A percentile compares a stretch with the other conserved stretches of the same genome.
These are phyloP conservation scores for Tolypocladium endophyticum DNA, from an alignment of 2,329 filamentous ascomycete species.

Conservation along the genomic window DNA sequence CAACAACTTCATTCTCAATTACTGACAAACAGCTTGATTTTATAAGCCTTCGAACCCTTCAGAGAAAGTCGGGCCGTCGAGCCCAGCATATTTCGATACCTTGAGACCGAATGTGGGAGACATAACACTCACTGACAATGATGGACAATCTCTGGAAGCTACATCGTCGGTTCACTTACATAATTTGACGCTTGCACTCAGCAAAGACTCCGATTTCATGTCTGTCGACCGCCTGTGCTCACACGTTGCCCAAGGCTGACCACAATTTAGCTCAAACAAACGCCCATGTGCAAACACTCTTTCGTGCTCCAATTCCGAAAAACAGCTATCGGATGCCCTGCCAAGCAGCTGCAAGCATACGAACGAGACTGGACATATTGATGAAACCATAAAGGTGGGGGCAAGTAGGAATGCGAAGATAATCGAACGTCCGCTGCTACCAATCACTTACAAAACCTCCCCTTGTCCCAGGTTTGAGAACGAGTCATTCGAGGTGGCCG, in stretches of 20 bases:
- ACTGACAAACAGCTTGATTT: not conserved
- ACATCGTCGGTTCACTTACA: not conserved
- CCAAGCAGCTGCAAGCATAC: not conserved
- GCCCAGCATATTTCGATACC: not conserved
- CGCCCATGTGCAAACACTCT: not conserved
- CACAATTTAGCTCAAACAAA: not conserved
- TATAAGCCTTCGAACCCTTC: not conserved
- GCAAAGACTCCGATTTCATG: too few relatives aligned
- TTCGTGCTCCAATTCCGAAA: not conserved
- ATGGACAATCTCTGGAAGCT: not conserved
- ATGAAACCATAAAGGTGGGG: too few relatives aligned
- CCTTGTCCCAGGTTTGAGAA: constrained; percentile 22
- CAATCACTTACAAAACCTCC: not conserved
- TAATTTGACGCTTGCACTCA: not conserved
- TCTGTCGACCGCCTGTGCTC: not conserved
- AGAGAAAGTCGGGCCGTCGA: not conserved
- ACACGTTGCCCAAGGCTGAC: not conserved
- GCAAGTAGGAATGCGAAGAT: not conserved
- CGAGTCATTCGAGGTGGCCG: constrained; percentile 26
- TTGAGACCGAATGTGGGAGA: not conserved
- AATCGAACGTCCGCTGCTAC: not conserved
- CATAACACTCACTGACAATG: too few relatives aligned
- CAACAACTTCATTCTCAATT: not conserved
- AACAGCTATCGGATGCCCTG: not conserved
- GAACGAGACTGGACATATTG: not conserved